Evolutionary conservation across 2,329 filamentous ascomycete species (phyloP), one percentile per base, ranked within the genome.

Genomic region (Claviceps humidiphila): DNA sequence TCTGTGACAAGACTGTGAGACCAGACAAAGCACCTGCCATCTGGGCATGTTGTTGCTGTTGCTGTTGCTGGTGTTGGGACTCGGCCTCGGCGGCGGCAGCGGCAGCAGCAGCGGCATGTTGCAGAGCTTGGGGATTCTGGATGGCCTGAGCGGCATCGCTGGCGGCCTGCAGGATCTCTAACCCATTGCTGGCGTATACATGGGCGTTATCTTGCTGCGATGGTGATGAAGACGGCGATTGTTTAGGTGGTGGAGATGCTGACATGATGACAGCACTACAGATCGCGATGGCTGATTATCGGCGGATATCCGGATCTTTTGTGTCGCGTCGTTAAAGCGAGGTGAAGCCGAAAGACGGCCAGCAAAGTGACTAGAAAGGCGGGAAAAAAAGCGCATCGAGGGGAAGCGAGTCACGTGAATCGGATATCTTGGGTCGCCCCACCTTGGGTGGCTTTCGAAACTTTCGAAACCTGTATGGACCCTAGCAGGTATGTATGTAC

Each of bases 121-220:
- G 68, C 4, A 71, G 59, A 49, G 66, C 66, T 54, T 69, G 67
- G 5, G 66, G 61, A 40, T 68, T 66, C 39, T 66, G 60, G 13
- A 71, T 63, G 44, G 68, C 66, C 55, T 71, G 68, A 34, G 70
- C 70, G 20, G 70, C 71, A 54, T 72, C 70, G 55, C 68, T 72
- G 44, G 70, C 71, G 20, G 70, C 71, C 55, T 73, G 71, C 38
- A 73, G 65, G 51, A 72, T 71, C 57, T 72, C 69, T 47, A 73
- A 65, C 38, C 71, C 69, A 59, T 73, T 73, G 60, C 68, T 72
- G 49, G 70, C 70, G 56, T 72, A 73, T 53, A 64, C 68, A 61
- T 72, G 70, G 46, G 68, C 69, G 38, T 62, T 63, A 55, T 50
- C 51, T 26, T 55, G 54, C 47, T 56, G 58, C 39, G 58, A 56